Conservation (phyloP, 306 rosid genomes). For the Prunus salicina region DNA sequence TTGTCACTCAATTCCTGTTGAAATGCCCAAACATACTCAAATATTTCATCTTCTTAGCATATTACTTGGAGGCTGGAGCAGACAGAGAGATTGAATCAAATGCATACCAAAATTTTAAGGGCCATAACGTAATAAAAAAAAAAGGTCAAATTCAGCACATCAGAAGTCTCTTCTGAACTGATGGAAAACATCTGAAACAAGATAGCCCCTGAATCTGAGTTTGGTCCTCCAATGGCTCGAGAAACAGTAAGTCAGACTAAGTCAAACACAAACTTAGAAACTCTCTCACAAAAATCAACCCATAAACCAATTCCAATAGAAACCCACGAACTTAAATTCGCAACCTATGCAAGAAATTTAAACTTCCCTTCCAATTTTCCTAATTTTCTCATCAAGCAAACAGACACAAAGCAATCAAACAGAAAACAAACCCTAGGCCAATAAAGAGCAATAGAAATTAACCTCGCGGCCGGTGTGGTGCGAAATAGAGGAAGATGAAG, state of each 20-base stretch:
- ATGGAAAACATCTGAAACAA: neutral
- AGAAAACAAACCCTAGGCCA: slow-evolving; percentile 19
- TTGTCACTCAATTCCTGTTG: neutral
- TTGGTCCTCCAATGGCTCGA: neutral
- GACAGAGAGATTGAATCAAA: neutral
- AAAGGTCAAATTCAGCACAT: neutral
- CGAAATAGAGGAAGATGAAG: slow-evolving; percentile 46
- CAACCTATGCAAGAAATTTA: neutral
- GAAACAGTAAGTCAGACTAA: slow-evolving; percentile 4
- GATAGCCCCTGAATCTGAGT: neutral
- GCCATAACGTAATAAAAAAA: neutral
- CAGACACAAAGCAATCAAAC: neutral
- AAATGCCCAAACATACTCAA: neutral
- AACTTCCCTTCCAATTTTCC: neutral
- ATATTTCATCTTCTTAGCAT: neutral
- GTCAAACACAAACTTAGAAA: slow-evolving; percentile 24
- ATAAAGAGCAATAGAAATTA: neutral
- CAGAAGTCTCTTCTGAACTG: neutral
- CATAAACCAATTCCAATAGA: neutral
- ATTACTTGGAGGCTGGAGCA: neutral
- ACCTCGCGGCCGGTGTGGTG: slow-evolving; percentile 76
- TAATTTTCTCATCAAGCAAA: slow-evolving; percentile 4
- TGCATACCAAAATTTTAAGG: neutral
- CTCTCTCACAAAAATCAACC: neutral
- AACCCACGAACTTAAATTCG: neutral